Evolutionary conservation across 1,284 basidiomycete genomes (phyloP), one percentile per base, ranked within the genome.

Genomic region (Golubevia pallescens): DNA sequence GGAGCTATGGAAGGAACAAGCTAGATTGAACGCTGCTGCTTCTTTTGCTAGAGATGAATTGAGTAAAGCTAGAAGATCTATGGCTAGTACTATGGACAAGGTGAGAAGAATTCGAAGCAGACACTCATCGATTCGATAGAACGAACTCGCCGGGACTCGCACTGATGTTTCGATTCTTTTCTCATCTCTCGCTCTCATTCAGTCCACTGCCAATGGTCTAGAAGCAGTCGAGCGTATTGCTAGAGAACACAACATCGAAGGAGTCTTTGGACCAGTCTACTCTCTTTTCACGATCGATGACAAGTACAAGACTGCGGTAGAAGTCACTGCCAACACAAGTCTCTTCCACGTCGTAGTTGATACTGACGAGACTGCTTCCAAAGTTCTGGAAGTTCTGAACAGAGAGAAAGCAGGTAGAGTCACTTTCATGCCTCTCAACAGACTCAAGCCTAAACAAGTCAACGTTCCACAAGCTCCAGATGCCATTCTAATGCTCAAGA

Each of bases 281-380:
- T 91, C 93, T 67, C 90, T 99, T 0, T 97, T 98, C 81, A 92
- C 94, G 68, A 92, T 97, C 60, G 90, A 92, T 0, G 95, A 98
- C 78, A 93, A 91, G 77, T 99, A 94, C 88, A 96, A 94, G 86
- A 93, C 90, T 1, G 94, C 97, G 0, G 90, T 97, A 10, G 97
- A 99, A 86, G 89, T 94, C 48, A 97, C 95, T 0, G 97, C 95
- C 0, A 95, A 95, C 0, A 95, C 92, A 82, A 94, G 94, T 77
- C 88, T 99, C 52, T 99, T 99, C 88, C 96, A 99, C 79, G 92
- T 99, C 34, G 96, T 99, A 0, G 96, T 99, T 64, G 97, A 99
- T 86, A 94, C 90, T 13, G 97, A 99, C 81, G 92, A 92, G 54
- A 98, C 95, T 0, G 97, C 94, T 0, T 91, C 91, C 2, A 90